Conservation (phyloP, 2,329 filamentous ascomycete species). For the Fusarium algeriense region DNA sequence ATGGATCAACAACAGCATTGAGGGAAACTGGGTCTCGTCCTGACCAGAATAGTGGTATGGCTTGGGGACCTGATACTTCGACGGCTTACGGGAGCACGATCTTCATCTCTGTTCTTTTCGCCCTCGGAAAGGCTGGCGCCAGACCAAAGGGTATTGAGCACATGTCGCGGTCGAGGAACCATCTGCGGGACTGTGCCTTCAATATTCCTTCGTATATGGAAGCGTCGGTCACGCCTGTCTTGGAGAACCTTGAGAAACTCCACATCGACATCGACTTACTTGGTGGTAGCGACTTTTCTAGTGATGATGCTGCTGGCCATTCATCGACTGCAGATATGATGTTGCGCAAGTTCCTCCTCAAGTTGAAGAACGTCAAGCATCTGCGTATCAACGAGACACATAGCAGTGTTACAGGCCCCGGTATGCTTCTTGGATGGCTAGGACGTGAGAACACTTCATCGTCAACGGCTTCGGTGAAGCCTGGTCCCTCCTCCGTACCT, state of each 20-base stretch:
- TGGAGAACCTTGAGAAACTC: conserved; percentile 61
- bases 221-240: conserved; percentile 54
- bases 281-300: conserved; percentile 17
- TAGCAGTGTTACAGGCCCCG: conserved; percentile 12
- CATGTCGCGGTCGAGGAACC: conserved; percentile 52
- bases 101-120: conserved; percentile 58
- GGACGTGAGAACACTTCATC: conserved; percentile 26
- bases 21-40: conserved; percentile 51
- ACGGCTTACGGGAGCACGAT: conserved; percentile 49
- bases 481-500: not conserved
- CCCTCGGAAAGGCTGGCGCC: conserved; percentile 56
- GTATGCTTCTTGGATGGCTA: conserved; percentile 57
- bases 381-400: conserved; percentile 62
- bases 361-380: conserved; percentile 58
- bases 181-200: conserved; percentile 60
- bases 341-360: conserved; percentile 45
- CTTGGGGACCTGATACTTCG: conserved; percentile 1
- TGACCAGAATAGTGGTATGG: conserved; percentile 9
- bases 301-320: conserved; percentile 6
- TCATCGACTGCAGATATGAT: conserved; percentile 17
- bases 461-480: not conserved
- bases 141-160: conserved; percentile 61
- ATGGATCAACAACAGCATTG: conserved; percentile 59
- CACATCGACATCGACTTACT: conserved; percentile 48
- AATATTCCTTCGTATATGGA: conserved; percentile 57